phyloP scores from a whole-genome alignment of 768 basidiomycete genomes.

The Lactifluus piperatus region DNA sequence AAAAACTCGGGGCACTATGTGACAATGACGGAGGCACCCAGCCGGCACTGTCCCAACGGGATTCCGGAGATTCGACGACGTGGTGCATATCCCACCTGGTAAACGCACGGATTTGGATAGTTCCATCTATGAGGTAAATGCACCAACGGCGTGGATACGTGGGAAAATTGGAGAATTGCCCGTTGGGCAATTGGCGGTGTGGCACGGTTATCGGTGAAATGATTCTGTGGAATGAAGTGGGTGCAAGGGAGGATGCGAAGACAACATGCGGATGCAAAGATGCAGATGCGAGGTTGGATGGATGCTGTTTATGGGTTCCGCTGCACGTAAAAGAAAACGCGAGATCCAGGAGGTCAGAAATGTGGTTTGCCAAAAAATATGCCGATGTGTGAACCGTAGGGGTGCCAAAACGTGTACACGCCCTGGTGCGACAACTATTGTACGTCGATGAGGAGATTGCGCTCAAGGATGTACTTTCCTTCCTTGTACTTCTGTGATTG shows the following conservation, averaged over 20 bases:
- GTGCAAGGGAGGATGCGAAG: slow-evolving; percentile 2
- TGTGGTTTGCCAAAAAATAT: slow-evolving; percentile 12
- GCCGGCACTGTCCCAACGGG: not conserved
- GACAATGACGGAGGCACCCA: not conserved
- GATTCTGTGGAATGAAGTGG: not conserved
- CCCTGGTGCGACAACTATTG: slow-evolving; percentile 39
- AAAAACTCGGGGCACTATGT: not conserved
- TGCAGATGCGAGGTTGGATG: slow-evolving; percentile 14
- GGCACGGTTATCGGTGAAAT: not conserved
- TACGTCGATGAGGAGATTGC: slow-evolving; percentile 80
- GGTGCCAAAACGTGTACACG: slow-evolving; percentile 2
- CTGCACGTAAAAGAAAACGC: slow-evolving; percentile 11
- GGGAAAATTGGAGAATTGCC: not conserved
- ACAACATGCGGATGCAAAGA: slow-evolving; percentile 18
- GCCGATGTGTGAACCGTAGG: slow-evolving; percentile 14
- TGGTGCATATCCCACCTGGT: not conserved
- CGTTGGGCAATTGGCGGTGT: not conserved
- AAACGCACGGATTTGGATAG: not conserved
- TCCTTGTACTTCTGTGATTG: slow-evolving; percentile 94
- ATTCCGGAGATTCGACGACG: not conserved
- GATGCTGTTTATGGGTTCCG: slow-evolving; percentile 12
- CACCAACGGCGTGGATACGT: not conserved
- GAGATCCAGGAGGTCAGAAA: slow-evolving; percentile 6
- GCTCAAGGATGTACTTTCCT: slow-evolving; percentile 96
- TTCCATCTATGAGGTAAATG: not conserved